A percentile compares a stretch with the other conserved stretches of the same genome.
phyloP scores from a whole-genome alignment of 2,329 filamentous ascomycete species.

The Fusarium sp. region DNA sequence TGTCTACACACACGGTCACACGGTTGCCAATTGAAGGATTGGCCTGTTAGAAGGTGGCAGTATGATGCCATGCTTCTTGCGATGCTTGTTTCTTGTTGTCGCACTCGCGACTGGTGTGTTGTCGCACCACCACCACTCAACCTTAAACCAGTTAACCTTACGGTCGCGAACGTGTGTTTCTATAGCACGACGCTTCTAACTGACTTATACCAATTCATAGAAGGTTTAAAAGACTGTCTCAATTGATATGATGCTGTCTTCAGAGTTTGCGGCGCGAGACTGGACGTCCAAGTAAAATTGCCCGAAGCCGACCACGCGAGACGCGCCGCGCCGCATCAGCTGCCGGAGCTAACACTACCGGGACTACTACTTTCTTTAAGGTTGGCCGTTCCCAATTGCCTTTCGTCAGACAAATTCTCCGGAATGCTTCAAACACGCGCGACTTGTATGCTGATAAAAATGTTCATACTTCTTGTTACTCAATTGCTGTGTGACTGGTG shows the following conservation, averaged over 20 bases:
- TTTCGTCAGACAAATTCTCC: background rate
- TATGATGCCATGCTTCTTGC: background rate
- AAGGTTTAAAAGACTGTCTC: background rate
- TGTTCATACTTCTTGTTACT: too few species aligned
- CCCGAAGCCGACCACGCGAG: background rate
- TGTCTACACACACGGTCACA: background rate
- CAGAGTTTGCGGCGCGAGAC: background rate
- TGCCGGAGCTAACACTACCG: background rate
- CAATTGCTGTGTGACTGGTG: too few species aligned
- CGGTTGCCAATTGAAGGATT: background rate
- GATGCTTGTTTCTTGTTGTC: background rate
- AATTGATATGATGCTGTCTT: accelerated
- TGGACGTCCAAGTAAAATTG: background rate
- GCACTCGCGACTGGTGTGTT: background rate
- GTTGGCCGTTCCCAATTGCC: background rate
- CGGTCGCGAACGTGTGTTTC: background rate
- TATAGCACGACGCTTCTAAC: background rate
- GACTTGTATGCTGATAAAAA: too few species aligned
- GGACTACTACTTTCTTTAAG: background rate
- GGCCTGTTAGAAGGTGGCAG: accelerated
- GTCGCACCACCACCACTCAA: background rate
- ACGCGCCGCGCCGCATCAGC: background rate
- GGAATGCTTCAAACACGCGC: background rate
- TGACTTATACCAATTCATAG: background rate
- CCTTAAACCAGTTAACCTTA: background rate